Percentiles rank a stretch among this genome's conserved stretches.
Evolutionary conservation across 2,329 filamentous ascomycete genomes (phyloP).

Genomic region (Monosporascus ibericus): DNA sequence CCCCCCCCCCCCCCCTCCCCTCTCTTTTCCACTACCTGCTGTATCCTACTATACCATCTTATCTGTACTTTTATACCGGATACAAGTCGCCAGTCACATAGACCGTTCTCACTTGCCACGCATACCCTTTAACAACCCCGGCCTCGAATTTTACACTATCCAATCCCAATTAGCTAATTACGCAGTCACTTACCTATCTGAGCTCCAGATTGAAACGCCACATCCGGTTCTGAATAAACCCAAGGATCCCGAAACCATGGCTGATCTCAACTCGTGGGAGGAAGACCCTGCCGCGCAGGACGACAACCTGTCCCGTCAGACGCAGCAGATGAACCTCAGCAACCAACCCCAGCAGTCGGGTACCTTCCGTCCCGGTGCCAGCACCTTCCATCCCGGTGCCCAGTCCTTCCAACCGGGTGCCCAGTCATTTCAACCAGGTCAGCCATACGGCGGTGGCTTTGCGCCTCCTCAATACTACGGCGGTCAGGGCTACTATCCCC

Average conservation of each 20-base stretch:
- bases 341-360: constrained; percentile 34
- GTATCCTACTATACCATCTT: background rate
- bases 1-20: background rate
- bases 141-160: too few relatives aligned
- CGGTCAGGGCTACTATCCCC: constrained; percentile 45
- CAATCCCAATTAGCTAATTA: too few relatives aligned
- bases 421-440: constrained; percentile 65
- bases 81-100: background rate
- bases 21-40: background rate
- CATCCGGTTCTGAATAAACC: constrained; percentile 5
- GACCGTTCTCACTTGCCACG: background rate
- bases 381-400: constrained; percentile 59
- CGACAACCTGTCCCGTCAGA: constrained; percentile 70
- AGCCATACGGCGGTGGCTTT: constrained; percentile 57
- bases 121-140: too few relatives aligned
- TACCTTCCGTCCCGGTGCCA: constrained; percentile 40
- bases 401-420: constrained; percentile 69
- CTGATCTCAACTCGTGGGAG: constrained; percentile 92
- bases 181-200: too few relatives aligned
- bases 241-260: constrained; percentile 51
- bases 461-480: constrained; percentile 48
- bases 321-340: constrained; percentile 71
- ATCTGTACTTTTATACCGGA: too few relatives aligned
- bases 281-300: constrained; percentile 76
- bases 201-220: too few relatives aligned